Conservation (phyloP, 208 protist genomes). For the Trypanosoma vivax region DNA sequence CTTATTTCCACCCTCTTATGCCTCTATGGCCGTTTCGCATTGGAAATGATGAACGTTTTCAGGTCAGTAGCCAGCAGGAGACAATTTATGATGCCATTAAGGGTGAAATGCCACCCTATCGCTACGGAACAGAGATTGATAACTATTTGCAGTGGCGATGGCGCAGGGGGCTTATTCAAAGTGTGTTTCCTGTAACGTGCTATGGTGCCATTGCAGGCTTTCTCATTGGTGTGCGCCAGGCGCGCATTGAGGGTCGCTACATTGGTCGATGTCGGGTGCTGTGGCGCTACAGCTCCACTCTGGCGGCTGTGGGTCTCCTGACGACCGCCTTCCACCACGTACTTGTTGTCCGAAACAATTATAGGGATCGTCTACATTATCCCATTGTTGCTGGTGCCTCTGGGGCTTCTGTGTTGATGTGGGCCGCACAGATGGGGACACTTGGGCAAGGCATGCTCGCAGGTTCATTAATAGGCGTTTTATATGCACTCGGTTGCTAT, state of each 20-base stretch:
- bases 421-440: slow-evolving; percentile 61
- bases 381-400: slow-evolving; percentile 55
- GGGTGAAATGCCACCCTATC: slow-evolving; percentile 46
- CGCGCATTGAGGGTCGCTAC: slow-evolving; percentile 69
- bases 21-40: slow-evolving; percentile 82
- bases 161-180: slow-evolving; percentile 68
- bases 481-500: slow-evolving; percentile 72
- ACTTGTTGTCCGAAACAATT: slow-evolving; percentile 71
- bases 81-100: slow-evolving; percentile 73
- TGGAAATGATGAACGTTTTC: slow-evolving; percentile 82
- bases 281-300: slow-evolving; percentile 78
- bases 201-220: slow-evolving; percentile 55
- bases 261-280: slow-evolving; percentile 68
- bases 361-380: slow-evolving; percentile 72
- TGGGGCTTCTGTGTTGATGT: slow-evolving; percentile 39
- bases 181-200: slow-evolving; percentile 70
- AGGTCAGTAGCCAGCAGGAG: slow-evolving; percentile 27
- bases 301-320: slow-evolving; percentile 58
- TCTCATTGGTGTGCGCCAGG: slow-evolving; percentile 63
- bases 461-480: slow-evolving; percentile 52
- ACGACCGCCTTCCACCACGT: slow-evolving; percentile 72
- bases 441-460: slow-evolving; percentile 65
- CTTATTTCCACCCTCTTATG: slow-evolving; percentile 26
- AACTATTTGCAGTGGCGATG: slow-evolving; percentile 81
- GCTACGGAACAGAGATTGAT: slow-evolving; percentile 56